Base-by-base conservation (phyloP, 768 basidiomycete species). In the Rhizopogon vulgaris region DNA sequence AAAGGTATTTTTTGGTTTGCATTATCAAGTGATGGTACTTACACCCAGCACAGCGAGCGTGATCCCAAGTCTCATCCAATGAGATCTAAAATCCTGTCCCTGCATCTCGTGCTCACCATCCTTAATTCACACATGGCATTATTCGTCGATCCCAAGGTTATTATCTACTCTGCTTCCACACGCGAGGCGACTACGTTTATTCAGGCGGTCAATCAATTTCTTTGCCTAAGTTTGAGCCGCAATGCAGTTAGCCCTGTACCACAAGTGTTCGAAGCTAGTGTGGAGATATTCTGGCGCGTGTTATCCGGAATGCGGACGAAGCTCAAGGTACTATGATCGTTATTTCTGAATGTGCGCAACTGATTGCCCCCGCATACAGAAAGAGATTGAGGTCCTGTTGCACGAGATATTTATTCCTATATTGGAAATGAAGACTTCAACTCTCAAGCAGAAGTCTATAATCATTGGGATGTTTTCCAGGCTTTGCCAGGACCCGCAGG, bases 381-480 rank as follows among this genome's bases (percentile, higher is more conserved):
- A 97, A 88, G 96, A 99, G 69, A 97, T 98, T 52, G 95, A 97
- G 68, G 94, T 99, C 36, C 76, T 99, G n/a, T 69, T 99, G 43
- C 94, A 96, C 60, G 96, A 99, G 68, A 98, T 99, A 56, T 99
- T 98, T 74, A 84, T 98, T 51, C 96, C 96, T 2, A 95, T 99
- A 43, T 75, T 98, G 52, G 96, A 99, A 71, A 97, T 99, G 94
- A 84, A 86, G 65, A 98, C 90, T 8, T 90, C 95, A 5, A 96
- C 94, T 1, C 72, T 95, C 45, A 92, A 92, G 63, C 96, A 98
- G 67, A 98, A 99, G 71, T 87, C 87, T 3, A 83, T 92, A 45
- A 90, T 98, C 49, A 76, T 98, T 48, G 85, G 82, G 38, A 94
- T 96, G 86, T 67, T 95, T 28, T 82, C 82, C 15, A 82, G 89